Conservation (phyloP, 257 asterid genomes). For the Nicotiana undulata region DNA sequence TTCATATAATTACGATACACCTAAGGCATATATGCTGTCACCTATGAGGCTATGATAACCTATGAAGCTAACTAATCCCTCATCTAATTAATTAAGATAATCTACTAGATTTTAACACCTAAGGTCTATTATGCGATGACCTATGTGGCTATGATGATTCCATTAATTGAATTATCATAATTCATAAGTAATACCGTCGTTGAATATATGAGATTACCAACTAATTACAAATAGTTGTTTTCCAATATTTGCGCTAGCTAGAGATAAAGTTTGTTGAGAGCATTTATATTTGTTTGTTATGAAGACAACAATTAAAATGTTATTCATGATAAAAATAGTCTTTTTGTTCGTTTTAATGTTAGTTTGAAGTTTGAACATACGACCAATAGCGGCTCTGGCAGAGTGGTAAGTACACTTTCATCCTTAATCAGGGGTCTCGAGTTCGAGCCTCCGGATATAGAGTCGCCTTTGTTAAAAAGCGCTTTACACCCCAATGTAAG, state of each 20-base stretch:
- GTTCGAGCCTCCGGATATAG: no score
- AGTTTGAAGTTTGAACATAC: no score
- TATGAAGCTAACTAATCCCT: neutral
- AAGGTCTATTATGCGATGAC: neutral
- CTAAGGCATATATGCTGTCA: neutral
- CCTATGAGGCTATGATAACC: neutral
- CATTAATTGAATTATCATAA: neutral
- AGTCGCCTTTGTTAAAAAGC: no score
- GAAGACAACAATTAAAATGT: neutral
- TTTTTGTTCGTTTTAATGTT: no score
- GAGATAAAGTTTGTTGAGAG: neutral
- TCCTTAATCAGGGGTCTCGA: no score
- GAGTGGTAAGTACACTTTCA: no score
- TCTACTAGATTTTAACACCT: neutral
- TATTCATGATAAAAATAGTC: neutral
- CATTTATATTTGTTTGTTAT: neutral
- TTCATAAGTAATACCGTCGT: neutral
- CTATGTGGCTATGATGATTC: neutral
- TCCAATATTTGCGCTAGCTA: neutral
- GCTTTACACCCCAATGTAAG: no score
- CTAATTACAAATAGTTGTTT: neutral
- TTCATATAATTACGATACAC: neutral
- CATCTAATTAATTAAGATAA: neutral
- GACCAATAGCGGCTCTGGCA: no score
- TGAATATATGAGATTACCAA: neutral